Base-by-base conservation (phyloP, 768 basidiomycete species). In the Lactarius vividus region DNA sequence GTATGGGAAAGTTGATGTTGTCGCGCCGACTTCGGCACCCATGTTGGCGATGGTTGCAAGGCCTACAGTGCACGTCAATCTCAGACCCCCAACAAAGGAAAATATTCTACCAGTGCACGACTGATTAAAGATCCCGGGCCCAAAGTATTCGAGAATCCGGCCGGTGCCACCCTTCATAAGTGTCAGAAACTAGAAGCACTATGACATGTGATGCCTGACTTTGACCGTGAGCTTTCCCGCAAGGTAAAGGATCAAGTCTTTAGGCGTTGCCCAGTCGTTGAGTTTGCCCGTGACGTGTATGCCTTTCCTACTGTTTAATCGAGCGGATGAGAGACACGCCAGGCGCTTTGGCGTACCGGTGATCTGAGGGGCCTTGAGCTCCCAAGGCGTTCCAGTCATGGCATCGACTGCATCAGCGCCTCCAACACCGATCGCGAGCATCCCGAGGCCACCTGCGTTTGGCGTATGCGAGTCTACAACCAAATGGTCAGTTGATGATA, bases 11-110 rank as follows among this genome's bases (percentile, higher is more conserved):
- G 91, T 94, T 1, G 96, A 96, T 0, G 97, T 98, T 1, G 97
- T 99, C n/a, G 97, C 97, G 44, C 97, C 97, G n/a, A 98, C 96
- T 80, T 99, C 97, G 15, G 97, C 97, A 59, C 97, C 97, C 97
- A 98, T 99, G 77, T 99, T 98, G 53, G 93, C 91, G 62, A 99
- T 91, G 2, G 97, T 98, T 1, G 96, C 97, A 61, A 97, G 79
- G 62, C 92, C 91, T 91, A 58, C 33, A 54, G 57, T 54, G 46
- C 42, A 33, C 54, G 8, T 49, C 33, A 49, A 49, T 46, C 54
- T 28, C 18, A 28, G 55, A 28, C 39, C 11, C 33, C 28, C 9
- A 9, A 35, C 61, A 15, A 29, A 29, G 26, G 5, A 13, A 39
- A 39, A 29, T 56, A 16, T 57, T 76, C 68, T 75, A 85, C 94